These are phyloP conservation scores for Calamus simplicifolius DNA, from an alignment of 176 grass and related monocot species.

Conservation along the genomic window DNA sequence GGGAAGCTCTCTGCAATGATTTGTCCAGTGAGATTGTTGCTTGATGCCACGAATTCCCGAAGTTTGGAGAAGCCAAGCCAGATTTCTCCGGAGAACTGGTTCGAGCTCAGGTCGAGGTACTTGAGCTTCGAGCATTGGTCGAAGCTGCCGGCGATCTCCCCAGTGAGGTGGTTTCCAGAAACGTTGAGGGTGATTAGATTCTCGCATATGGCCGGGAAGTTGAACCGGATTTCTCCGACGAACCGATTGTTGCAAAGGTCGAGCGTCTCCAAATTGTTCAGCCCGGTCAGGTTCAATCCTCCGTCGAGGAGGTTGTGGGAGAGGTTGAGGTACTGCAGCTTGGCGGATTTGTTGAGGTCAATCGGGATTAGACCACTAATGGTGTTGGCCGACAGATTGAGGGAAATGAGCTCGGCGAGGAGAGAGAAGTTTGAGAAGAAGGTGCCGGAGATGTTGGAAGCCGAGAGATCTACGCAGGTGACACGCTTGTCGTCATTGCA, in stretches of 20 bases:
- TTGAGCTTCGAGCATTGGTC: constrained; percentile 43
- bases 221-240: constrained; percentile 30
- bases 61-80: constrained; percentile 53
- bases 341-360: constrained; percentile 53
- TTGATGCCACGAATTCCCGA: constrained; percentile 39
- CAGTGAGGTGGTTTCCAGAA: constrained; percentile 45
- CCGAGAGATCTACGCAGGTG: constrained; percentile 30
- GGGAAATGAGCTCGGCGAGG: constrained; percentile 29
- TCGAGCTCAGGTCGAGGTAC: constrained; percentile 67
- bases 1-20: constrained; percentile 27
- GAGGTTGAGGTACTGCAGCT: constrained; percentile 64
- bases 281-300: constrained; percentile 29
- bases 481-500: constrained; percentile 29
- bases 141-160: constrained; percentile 35
- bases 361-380: constrained; percentile 24
- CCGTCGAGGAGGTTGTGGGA: constrained; percentile 63
- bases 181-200: constrained; percentile 41
- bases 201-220: constrained; percentile 49
- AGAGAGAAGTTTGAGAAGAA: constrained; percentile 54
- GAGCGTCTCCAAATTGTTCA: constrained; percentile 31
- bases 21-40: constrained; percentile 57
- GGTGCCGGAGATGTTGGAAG: constrained; percentile 49
- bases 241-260: constrained; percentile 60
- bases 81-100: constrained; percentile 60
- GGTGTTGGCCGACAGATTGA: constrained; percentile 70